Evolutionary conservation across 2,329 filamentous ascomycete genomes (phyloP), one percentile per base, ranked within the genome.

Genomic region (Aspergillus ruber): DNA sequence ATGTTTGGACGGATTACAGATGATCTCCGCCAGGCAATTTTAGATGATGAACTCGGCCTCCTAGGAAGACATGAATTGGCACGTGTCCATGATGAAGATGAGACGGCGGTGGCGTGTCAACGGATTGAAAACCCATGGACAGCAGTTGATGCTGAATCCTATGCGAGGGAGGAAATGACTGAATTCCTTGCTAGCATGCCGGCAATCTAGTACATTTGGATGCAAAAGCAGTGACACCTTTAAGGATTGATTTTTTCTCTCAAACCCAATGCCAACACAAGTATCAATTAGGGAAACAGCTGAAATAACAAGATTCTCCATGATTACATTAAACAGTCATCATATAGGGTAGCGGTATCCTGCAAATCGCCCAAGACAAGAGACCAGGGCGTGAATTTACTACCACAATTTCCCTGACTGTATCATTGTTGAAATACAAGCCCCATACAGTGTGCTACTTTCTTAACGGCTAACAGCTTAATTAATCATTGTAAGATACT

Each of bases 1-100:
- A 47, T 51, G 35, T 35, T 45, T 42, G 46, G 51, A 49, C 20
- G 29, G 20, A 15, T 43, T 49, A 32, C 47, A 47, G 36, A 20
- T 17, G 32, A 49, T 42, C 47, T 49, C 35, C 38, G 38, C 36
- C 47, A 47, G 36, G 32, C 33, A 17, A 21, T 49, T 42, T 23
- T 46, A 23, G 32, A 46, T 47, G 44, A 18, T 36, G 33, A 36
- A 36, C 33, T 17, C 43, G 38, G 45, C 25, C 3, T 43, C 21
- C 25, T 47, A 12, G 21, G 45, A 25, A 29, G 12, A 47, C 20
- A 25, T 42, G 40, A 47, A 43, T 18, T 47, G 23, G 32, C 27
- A 23, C 23, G 29, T 47, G 40, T 18, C 33, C 25, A 49, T 41
- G 36, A 27, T 20, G 43, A 41, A 18, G 44, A 49, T 42, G 23